A percentile compares a stretch with the other conserved stretches of the same genome.
Conservation (phyloP, 148 eudicot species). For the Camellia sinensis region DNA sequence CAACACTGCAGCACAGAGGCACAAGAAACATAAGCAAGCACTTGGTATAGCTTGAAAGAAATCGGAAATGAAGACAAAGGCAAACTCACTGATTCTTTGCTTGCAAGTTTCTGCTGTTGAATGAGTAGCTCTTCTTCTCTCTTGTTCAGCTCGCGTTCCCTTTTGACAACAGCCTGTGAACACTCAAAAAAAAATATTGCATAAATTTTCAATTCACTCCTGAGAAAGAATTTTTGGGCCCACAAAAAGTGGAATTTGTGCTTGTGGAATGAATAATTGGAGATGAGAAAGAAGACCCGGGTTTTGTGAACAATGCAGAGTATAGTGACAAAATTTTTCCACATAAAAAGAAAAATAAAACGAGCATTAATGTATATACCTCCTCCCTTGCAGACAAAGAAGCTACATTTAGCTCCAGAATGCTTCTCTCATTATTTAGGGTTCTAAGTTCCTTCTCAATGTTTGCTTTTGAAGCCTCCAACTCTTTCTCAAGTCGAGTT, state of each 20-base stretch:
- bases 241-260: too few relatives aligned
- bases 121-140: constrained; percentile 66
- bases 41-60: not conserved
- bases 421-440: constrained; percentile 43
- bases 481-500: constrained; percentile 59
- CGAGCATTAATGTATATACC: constrained; percentile 29
- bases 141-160: constrained; percentile 57
- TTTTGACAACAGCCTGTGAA: constrained; percentile 55
- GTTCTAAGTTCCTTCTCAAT: constrained; percentile 48
- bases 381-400: constrained; percentile 78
- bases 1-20: not conserved
- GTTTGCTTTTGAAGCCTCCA: constrained; percentile 51
- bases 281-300: too few relatives aligned
- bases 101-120: constrained; percentile 51
- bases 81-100: constrained; percentile 64
- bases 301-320: not conserved
- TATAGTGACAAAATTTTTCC: not conserved
- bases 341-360: not conserved
- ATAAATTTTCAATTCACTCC: not conserved
- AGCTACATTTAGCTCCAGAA: constrained; percentile 39
- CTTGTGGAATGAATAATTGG: too few relatives aligned
- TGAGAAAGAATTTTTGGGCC: too few relatives aligned
- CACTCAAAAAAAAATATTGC: constrained; percentile 9
- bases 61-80: not conserved
- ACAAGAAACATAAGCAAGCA: not conserved